Base-by-base conservation (phyloP, 2,329 filamentous ascomycete genomes). In the Microsporum ferrugineum region DNA sequence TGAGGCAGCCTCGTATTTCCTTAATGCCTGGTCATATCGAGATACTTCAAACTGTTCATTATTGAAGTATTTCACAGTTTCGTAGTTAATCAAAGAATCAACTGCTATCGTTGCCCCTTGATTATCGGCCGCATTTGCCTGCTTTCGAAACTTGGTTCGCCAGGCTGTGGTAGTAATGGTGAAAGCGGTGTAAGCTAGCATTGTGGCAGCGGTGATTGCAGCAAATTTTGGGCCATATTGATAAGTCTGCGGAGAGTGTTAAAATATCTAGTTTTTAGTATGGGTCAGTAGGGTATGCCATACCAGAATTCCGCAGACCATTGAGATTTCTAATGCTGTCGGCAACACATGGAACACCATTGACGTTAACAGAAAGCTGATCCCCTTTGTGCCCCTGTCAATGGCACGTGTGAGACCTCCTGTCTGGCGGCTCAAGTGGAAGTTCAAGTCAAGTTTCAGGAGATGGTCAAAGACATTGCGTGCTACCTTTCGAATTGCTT, bases 11-110 rank as follows among this genome's bases (percentile, higher is more conserved):
- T 99, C 89, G 72, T 99, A 99, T 62, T 87, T 82, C 65, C 86
- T 82, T 29, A 99, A 79, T 0, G 94, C 91, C 68, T 86, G 84
- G 74, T 97, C 91, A 72, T 99, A 99, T 47, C 94, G 84, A 36
- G 83, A 82, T 49, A 96, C 89, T 76, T 99, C 94, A 66, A 91
- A 97, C 66, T 88, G 89, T 71, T 99, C 95, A 70, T 99, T 99
- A 78, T 99, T 99, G 78, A 97, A 99, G 77, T 97, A 96, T 76
- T 99, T 99, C 71, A 99, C 94, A 12, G 95, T 92, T 75, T 99
- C 94, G 70, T 96, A 99, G 77, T 99, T 99, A 79, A 99, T 96
- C 58, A 99, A 78, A 0, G 91, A 96, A 76, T 99, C 94, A 1
- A 97, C 91, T 0, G 92, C 92, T 5, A 97, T 90, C 0, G 92